Evolutionary conservation across 352 stramenopile genomes (phyloP), one percentile per base, ranked within the genome.

Genomic region (Discostella stelligera): DNA sequence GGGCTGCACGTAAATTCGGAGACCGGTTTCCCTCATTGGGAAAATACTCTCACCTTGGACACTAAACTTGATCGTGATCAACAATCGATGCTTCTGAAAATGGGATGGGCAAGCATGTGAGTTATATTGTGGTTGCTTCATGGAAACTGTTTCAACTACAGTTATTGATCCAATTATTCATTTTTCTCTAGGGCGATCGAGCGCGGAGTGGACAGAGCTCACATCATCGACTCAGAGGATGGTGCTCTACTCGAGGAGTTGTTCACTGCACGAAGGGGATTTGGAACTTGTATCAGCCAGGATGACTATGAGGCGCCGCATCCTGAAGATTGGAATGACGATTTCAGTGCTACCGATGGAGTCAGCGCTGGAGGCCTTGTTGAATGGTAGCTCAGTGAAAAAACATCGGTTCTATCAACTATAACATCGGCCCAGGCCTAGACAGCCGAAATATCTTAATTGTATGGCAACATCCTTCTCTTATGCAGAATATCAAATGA

Each of bases 171-270:
- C 2, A 44, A n/a, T n/a, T n/a, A n/a, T n/a, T n/a, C 37, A 14
- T 44, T 44, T 44, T 44, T 41, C 32, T 41, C 32, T 41, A 44
- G 37, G 65, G 86, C 89, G 6, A 61, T 93, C 18, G 87, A 84
- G 21, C 79, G 82, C 41, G 90, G 90, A 27, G 90, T 94, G 7
- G 83, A 83, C 23, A 70, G 89, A 55, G 88, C 89, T 32, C 90
- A 95, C 78, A 82, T 95, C 8, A 83, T 95, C 49, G 78, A 87
- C 18, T 84, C 84, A 50, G 74, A 71, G 9, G 75, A 86, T 68
- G 91, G 91, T 16, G 94, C 94, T 5, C 82, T 98, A 44, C 82
- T 98, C 20, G 90, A 98, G 69, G 96, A 98, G 86, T 86, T 98
- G 8, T 98, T 97, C 79, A 98, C 96, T 13, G 66, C 76, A 44